phyloP scores from a whole-genome alignment of 2,329 filamentous ascomycete species.

The Drechmeria coniospora region DNA sequence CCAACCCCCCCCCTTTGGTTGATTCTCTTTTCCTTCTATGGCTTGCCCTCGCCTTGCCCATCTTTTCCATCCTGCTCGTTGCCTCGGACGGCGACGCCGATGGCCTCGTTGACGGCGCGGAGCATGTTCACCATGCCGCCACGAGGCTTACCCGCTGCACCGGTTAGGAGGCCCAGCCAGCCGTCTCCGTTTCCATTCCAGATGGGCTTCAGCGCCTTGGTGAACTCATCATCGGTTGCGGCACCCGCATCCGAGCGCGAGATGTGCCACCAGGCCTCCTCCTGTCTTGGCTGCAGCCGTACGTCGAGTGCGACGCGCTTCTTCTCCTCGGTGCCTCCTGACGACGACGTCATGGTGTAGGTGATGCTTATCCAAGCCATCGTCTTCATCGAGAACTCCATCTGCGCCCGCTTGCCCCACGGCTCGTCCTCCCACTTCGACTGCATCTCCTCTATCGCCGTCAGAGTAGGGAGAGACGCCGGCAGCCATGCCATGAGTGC shows the following conservation, averaged over 20 bases:
- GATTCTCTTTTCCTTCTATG: neutral
- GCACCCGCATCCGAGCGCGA: conserved; percentile 15
- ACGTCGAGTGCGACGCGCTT: conserved; percentile 34
- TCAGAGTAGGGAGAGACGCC: conserved; percentile 48
- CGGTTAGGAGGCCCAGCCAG: conserved; percentile 31
- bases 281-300: conserved; percentile 31
- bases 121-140: conserved; percentile 31
- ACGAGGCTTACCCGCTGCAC: conserved; percentile 27
- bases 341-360: conserved; percentile 25
- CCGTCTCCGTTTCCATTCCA: conserved; percentile 28
- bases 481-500: conserved; percentile 39
- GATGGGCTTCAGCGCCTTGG: conserved; percentile 24
- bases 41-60: neutral
- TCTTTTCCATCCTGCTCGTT: neutral
- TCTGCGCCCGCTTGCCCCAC: conserved; percentile 26
- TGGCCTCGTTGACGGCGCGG: conserved; percentile 28
- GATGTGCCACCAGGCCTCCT: conserved; percentile 36
- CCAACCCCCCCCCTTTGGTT: no score
- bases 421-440: conserved; percentile 29
- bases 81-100: conserved; percentile 17
- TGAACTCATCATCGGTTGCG: conserved; percentile 18
- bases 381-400: conserved; percentile 36
- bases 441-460: conserved; percentile 45
- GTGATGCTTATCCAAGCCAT: conserved; percentile 43
- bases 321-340: conserved; percentile 8